A percentile compares a stretch with the other conserved stretches of the same genome.
These are phyloP conservation scores for Rauvolfia tetraphylla DNA, from an alignment of 257 asterid species.

Conservation along the genomic window DNA sequence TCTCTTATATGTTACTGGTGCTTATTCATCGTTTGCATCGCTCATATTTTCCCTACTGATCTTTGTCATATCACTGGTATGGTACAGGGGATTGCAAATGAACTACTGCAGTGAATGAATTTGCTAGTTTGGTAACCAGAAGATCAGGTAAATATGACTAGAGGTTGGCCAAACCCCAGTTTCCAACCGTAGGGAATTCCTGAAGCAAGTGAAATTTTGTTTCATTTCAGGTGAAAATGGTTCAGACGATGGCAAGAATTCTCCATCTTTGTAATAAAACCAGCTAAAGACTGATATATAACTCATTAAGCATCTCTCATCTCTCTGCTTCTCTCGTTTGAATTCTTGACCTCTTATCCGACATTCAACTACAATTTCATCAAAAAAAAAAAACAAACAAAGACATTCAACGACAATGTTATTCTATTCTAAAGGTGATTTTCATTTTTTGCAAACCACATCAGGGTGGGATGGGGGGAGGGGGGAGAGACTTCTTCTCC, in stretches of 20 bases:
- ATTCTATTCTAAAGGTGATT: too few relatives aligned
- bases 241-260: neutral
- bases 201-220: neutral
- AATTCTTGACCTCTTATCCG: too few relatives aligned
- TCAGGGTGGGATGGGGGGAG: too few relatives aligned
- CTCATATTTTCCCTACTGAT: neutral
- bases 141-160: neutral
- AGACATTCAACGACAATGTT: too few relatives aligned
- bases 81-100: conserved; percentile 9
- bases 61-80: neutral
- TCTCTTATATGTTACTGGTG: neutral
- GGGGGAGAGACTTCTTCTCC: too few relatives aligned
- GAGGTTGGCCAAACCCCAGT: neutral
- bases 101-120: neutral
- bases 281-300: neutral
- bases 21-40: neutral
- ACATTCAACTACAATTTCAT: too few relatives aligned
- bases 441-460: too few relatives aligned
- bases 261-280: neutral
- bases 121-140: neutral
- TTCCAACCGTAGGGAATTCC: neutral
- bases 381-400: too few relatives aligned
- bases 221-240: neutral
- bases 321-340: neutral
- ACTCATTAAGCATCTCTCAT: neutral